Evolutionary conservation across 108 stramenopile genomes (phyloP).

Genomic region (Nitzschia sp.): DNA sequence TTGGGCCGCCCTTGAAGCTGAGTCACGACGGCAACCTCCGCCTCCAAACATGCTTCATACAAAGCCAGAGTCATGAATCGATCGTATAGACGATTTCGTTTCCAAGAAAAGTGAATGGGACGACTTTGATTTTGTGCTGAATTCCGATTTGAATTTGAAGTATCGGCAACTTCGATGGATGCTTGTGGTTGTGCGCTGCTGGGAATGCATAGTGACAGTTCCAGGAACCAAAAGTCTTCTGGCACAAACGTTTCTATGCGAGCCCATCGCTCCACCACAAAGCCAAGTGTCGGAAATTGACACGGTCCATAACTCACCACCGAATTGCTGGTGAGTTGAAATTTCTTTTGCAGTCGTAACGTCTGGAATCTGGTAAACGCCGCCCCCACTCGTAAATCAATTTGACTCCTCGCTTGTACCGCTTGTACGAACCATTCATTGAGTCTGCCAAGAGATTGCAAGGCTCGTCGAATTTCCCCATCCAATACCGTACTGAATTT

Average conservation of each 20-base stretch:
- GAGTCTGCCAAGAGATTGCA: conserved; percentile 68
- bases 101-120: conserved; percentile 82
- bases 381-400: conserved; percentile 95
- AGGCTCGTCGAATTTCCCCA: conserved; percentile 84
- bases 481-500: conserved; percentile 92
- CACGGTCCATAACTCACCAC: conserved; percentile 97
- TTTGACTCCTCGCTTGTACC: conserved; percentile 90
- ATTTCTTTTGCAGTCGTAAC: conserved; percentile 88
- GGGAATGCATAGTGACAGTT: conserved; percentile 54
- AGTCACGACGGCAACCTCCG: conserved; percentile 73
- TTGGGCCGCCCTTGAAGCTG: conserved; percentile 71
- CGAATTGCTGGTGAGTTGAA: conserved; percentile 61
- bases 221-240: conserved; percentile 94
- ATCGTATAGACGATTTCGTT: conserved; percentile 91
- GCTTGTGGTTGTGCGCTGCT: not conserved
- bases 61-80: conserved; percentile 64
- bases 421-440: conserved; percentile 80
- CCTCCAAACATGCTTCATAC: conserved; percentile 90
- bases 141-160: not conserved
- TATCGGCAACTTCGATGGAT: conserved; percentile 14
- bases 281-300: conserved; percentile 99
- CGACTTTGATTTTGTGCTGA: conserved; percentile 31
- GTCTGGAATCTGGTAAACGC: conserved; percentile 99
- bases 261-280: conserved; percentile 97
- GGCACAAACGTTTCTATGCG: conserved; percentile 90